Percentiles rank a stretch among this genome's conserved stretches.
Conservation (phyloP, 192 early-diverging fungal species). For the Mortierella alpina region DNA sequence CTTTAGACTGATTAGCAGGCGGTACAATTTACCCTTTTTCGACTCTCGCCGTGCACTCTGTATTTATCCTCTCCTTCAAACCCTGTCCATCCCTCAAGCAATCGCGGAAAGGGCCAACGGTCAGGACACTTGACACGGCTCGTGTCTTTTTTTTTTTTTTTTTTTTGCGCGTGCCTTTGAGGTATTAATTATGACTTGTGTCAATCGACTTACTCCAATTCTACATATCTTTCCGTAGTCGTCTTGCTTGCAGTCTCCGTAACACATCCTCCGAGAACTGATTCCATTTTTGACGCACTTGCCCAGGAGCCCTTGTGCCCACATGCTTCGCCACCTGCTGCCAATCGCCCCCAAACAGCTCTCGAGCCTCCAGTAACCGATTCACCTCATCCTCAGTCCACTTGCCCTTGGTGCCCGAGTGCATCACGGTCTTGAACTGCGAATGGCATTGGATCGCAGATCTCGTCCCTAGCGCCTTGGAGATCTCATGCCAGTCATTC, state of each 20-base stretch:
- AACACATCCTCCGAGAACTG: conserved; percentile 30
- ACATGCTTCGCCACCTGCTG: conserved; percentile 31
- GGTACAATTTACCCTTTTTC: not conserved
- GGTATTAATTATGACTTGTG: no score
- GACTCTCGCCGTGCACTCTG: no score
- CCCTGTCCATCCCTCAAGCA: no score
- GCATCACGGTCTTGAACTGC: conserved; percentile 40
- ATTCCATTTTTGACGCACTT: conserved; percentile 31
- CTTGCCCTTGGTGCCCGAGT: conserved; percentile 38
- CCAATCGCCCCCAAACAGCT: conserved; percentile 26
- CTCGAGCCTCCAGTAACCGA: conserved; percentile 21
- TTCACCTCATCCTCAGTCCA: conserved; percentile 30
- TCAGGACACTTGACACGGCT: not conserved
- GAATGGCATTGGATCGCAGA: conserved; percentile 37
- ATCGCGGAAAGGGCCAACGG: not conserved
- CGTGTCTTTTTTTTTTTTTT: not conserved
- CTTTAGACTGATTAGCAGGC: not conserved
- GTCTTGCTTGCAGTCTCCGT: conserved; percentile 7
- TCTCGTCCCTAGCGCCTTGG: conserved; percentile 23
- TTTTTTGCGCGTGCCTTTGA: not conserved
- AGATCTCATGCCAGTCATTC: conserved; percentile 40
- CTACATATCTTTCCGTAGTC: not conserved
- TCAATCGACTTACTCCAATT: not conserved
- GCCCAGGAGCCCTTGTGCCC: conserved; percentile 23
- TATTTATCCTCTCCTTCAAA: no score